These are phyloP conservation scores for Fusarium succisae DNA, from an alignment of 2,329 filamentous ascomycete species.

Conservation along the genomic window DNA sequence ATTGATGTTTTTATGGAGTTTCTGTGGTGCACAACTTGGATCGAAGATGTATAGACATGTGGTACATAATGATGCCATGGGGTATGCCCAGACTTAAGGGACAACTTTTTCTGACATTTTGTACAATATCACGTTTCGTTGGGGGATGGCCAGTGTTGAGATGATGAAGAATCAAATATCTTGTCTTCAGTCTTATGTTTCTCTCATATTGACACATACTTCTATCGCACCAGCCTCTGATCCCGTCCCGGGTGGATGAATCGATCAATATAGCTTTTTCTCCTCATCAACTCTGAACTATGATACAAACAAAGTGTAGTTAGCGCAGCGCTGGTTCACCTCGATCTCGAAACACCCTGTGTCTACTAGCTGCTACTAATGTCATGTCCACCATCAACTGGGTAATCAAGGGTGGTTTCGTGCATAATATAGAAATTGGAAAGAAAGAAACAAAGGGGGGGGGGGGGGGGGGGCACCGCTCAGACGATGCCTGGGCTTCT, in stretches of 20 bases:
- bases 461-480: background rate
- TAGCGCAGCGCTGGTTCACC: constrained; percentile 1
- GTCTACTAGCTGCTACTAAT: constrained; percentile 1
- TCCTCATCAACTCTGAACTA: constrained; percentile 10
- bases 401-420: constrained; percentile 1
- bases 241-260: background rate
- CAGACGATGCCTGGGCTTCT: constrained; percentile 2
- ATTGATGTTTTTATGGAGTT: constrained; percentile 29
- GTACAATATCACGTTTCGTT: background rate
- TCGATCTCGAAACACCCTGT: background rate
- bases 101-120: background rate
- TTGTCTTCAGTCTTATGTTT: constrained; percentile 10
- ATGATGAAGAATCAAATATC: constrained; percentile 15
- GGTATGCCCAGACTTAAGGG: background rate
- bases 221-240: constrained; percentile 11
- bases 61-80: no score
- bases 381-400: background rate
- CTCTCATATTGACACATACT: constrained; percentile 14
- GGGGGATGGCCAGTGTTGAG: background rate
- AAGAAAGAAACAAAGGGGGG: background rate
- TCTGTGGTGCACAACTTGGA: background rate
- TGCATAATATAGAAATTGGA: constrained; percentile 29
- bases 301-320: constrained; percentile 35
- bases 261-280: background rate
- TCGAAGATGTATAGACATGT: background rate